Evolutionary conservation across 306 rosid species (phyloP).

Genomic region (Chamaecrista fasciculata): DNA sequence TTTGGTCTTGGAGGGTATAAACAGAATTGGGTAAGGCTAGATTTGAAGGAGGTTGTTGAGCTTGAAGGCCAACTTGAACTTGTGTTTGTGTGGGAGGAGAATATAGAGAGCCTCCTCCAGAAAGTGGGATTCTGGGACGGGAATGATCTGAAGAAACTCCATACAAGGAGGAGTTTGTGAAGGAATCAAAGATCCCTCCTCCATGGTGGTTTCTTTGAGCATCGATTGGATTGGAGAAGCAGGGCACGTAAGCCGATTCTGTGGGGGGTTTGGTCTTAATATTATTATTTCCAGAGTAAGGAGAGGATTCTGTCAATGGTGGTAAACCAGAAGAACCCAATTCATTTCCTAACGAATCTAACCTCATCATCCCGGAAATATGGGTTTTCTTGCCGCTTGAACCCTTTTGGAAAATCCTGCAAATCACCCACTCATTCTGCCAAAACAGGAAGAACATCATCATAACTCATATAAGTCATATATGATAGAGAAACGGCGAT

Average conservation of each 20-base stretch:
- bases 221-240: constrained; percentile 92
- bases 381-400: constrained; percentile 74
- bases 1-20: constrained; percentile 49
- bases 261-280: constrained; percentile 35
- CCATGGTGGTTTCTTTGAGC: constrained; percentile 63
- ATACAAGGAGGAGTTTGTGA: constrained; percentile 39
- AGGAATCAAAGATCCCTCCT: constrained; percentile 43
- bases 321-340: constrained; percentile 55
- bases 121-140: constrained; percentile 41
- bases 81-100: constrained; percentile 33
- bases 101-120: constrained; percentile 38
- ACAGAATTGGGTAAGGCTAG: constrained; percentile 40
- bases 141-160: constrained; percentile 39
- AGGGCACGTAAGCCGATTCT: constrained; percentile 89
- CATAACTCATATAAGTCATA: neutral
- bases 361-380: constrained; percentile 53
- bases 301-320: constrained; percentile 63
- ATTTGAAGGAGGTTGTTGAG: constrained; percentile 20
- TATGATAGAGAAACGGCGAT: too few relatives aligned
- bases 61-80: too few relatives aligned
- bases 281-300: constrained; percentile 37
- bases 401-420: constrained; percentile 83
- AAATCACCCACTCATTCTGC: constrained; percentile 97
- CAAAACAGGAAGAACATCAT: neutral
- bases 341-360: constrained; percentile 46